Percentiles rank a stretch among this genome's conserved stretches.
These are phyloP conservation scores for Colletotrichum sp. DNA, from an alignment of 2,329 filamentous ascomycete genomes.

Conservation along the genomic window DNA sequence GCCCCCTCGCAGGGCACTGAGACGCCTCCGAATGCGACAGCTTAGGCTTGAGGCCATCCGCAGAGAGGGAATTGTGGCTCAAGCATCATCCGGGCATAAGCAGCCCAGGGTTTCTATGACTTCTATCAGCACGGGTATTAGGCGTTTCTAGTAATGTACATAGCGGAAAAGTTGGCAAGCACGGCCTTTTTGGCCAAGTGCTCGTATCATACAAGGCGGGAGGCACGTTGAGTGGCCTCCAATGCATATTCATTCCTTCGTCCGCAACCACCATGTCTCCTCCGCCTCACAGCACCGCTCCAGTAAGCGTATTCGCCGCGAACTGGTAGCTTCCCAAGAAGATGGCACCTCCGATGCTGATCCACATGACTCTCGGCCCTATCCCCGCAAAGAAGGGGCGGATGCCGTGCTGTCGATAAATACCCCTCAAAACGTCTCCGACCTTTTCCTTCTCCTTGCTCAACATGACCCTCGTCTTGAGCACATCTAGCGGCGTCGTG, in stretches of 20 bases:
- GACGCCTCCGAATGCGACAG: constrained; percentile 4
- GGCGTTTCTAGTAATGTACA: constrained; percentile 21
- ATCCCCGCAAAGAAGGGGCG: constrained; percentile 76
- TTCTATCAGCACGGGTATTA: constrained; percentile 17
- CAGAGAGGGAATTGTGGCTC: background rate
- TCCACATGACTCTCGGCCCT: constrained; percentile 90
- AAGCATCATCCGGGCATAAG: background rate
- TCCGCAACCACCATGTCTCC: background rate
- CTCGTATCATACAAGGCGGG: constrained; percentile 11
- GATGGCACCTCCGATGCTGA: constrained; percentile 90
- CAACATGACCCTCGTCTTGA: constrained; percentile 97
- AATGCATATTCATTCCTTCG: background rate
- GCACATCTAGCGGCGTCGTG: constrained; percentile 92
- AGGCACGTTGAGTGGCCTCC: background rate
- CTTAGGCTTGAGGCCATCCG: background rate
- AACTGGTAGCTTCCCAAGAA: constrained; percentile 95
- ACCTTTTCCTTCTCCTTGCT: constrained; percentile 70
- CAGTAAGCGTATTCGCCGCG: constrained; percentile 76
- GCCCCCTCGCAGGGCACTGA: constrained; percentile 9
- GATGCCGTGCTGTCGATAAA: constrained; percentile 68
- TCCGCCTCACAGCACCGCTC: constrained; percentile 23
- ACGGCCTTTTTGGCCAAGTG: background rate
- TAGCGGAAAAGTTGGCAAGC: constrained; percentile 18
- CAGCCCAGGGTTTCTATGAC: background rate
- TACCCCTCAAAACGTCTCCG: constrained; percentile 63